Evolutionary conservation across 1,284 basidiomycete genomes (phyloP).

Genomic region (Mycosarcoma maydis): DNA sequence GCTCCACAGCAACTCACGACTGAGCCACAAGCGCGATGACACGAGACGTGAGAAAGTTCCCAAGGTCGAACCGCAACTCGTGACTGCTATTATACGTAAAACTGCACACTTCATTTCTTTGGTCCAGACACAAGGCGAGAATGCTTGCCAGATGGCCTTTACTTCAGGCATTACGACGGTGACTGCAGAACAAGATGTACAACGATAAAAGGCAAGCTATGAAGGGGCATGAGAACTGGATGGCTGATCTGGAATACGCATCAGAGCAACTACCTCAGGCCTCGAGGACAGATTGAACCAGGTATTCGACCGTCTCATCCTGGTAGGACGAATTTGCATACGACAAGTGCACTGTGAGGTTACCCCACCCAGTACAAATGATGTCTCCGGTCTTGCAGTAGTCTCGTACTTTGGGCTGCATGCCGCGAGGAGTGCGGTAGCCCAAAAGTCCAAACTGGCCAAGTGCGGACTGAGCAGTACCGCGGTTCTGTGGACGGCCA

Average conservation of each 20-base stretch:
- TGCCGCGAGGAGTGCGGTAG: constrained; percentile 24
- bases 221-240: no score
- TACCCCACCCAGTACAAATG: constrained; percentile 15
- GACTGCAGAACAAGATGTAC: neutral
- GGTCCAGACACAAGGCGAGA: no score
- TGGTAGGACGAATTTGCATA: constrained; percentile 22
- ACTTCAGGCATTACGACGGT: neutral
- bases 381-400: constrained; percentile 14
- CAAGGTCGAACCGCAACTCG: no score
- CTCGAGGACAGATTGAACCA: constrained; percentile 15
- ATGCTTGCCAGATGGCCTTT: neutral
- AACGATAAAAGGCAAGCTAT: neutral
- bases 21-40: no score
- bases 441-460: constrained; percentile 17
- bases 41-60: no score
- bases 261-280: no score
- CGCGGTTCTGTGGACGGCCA: constrained; percentile 24
- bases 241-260: no score
- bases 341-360: constrained; percentile 10
- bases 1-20: no score
- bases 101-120: no score
- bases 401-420: constrained; percentile 18
- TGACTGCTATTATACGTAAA: no score
- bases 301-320: constrained; percentile 20
- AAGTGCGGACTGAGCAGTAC: constrained; percentile 9